These are phyloP conservation scores for Blastobotrys chiropterorum DNA, from an alignment of 805 yeast genomes.

Conservation along the genomic window DNA sequence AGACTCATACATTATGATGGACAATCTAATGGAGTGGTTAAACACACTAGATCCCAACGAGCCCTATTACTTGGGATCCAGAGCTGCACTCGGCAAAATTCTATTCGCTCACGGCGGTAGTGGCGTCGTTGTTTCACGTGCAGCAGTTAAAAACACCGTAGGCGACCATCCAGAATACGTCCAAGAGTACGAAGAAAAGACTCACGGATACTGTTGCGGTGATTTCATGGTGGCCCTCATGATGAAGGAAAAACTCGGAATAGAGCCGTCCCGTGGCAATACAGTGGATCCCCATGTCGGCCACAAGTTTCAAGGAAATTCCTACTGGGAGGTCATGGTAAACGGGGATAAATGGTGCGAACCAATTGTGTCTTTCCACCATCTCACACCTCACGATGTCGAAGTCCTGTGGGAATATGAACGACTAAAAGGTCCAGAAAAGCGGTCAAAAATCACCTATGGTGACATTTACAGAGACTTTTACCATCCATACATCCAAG, in stretches of 20 bases:
- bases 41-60: constrained; percentile 24
- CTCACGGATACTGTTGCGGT: constrained; percentile 29
- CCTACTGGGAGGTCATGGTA: constrained; percentile 14
- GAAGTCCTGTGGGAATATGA: constrained; percentile 20
- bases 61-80: constrained; percentile 30
- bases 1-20: constrained; percentile 29
- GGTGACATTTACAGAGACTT: constrained; percentile 19
- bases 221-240: constrained; percentile 28
- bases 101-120: constrained; percentile 36
- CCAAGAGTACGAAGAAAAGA: constrained; percentile 20
- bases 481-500: constrained; percentile 13
- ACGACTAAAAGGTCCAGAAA: constrained; percentile 15
- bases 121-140: constrained; percentile 30
- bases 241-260: constrained; percentile 18
- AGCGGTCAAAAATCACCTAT: constrained; percentile 14
- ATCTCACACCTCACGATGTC: constrained; percentile 4
- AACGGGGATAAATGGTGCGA: constrained; percentile 24
- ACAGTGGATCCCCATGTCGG: constrained; percentile 11
- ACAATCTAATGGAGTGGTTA: constrained; percentile 25
- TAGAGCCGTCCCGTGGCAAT: constrained; percentile 13
- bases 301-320: constrained; percentile 29
- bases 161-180: constrained; percentile 18
- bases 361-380: constrained; percentile 21
- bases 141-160: constrained; percentile 24
- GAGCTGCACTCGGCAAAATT: constrained; percentile 17